Conservation (phyloP, 2,329 filamentous ascomycete species). For the Aspergillus fructus region DNA sequence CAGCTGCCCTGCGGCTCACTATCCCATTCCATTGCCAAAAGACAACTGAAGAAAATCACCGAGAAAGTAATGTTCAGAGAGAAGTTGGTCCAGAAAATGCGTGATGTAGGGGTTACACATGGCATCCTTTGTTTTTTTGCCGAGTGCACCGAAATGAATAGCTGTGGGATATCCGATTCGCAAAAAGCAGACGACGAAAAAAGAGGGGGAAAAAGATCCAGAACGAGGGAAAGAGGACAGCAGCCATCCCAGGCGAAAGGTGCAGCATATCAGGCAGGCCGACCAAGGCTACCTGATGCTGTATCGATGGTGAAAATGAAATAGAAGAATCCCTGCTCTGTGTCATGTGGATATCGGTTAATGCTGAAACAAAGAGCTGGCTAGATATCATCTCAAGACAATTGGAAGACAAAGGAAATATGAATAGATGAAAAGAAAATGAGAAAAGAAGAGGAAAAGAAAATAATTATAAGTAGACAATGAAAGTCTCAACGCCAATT, state of each 20-base stretch:
- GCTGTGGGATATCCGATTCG: slow-evolving; percentile 41
- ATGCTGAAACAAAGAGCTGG: slow-evolving; percentile 27
- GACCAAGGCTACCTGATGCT: slow-evolving; percentile 15
- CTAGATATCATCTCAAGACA: slow-evolving; percentile 29
- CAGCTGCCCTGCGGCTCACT: slow-evolving; percentile 25
- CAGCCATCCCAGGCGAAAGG: slow-evolving; percentile 10
- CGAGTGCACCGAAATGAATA: slow-evolving; percentile 31
- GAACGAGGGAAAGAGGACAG: slow-evolving; percentile 16
- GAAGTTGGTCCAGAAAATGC: slow-evolving; percentile 26
- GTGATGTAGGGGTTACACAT: slow-evolving; percentile 35
- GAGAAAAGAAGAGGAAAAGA: slow-evolving; percentile 14
- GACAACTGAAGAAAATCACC: neutral
- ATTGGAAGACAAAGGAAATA: slow-evolving; percentile 17
- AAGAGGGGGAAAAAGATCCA: slow-evolving; percentile 20
- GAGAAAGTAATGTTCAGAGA: slow-evolving; percentile 1
- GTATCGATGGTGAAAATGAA: slow-evolving; percentile 14
- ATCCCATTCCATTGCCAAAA: slow-evolving; percentile 8
- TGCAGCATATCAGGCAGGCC: neutral
- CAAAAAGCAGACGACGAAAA: slow-evolving; percentile 24
- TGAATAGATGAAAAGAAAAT: slow-evolving; percentile 3
- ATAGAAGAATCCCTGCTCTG: slow-evolving; percentile 23
- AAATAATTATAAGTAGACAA: slow-evolving; percentile 29
- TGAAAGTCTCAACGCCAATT: slow-evolving; percentile 32
- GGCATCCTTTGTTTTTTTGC: slow-evolving; percentile 13
- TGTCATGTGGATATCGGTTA: slow-evolving; percentile 26